phyloP scores from a whole-genome alignment of 2,329 filamentous ascomycete species.

The Aspergillus terreus region DNA sequence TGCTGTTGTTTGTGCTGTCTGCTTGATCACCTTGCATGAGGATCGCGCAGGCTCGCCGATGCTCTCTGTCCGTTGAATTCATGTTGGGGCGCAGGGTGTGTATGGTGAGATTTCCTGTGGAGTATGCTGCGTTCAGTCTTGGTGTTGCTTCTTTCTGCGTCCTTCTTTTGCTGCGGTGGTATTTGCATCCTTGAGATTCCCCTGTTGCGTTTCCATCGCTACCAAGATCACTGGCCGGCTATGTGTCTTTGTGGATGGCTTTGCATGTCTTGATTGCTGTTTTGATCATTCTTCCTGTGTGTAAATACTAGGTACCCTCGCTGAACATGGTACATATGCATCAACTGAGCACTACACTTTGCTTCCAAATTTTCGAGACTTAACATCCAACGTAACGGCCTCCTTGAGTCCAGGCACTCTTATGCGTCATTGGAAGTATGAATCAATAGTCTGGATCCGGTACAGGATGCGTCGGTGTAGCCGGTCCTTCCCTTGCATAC shows the following conservation, averaged over 20 bases:
- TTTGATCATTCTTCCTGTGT: not conserved
- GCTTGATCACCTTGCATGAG: not conserved
- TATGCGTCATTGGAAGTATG: too few relatives aligned
- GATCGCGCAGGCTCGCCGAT: conserved; percentile 16
- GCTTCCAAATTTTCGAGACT: too few relatives aligned
- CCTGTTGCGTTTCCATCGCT: conserved; percentile 8
- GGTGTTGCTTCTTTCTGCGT: not conserved
- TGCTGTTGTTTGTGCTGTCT: conserved; percentile 3
- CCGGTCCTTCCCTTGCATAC: too few relatives aligned
- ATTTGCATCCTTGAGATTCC: conserved; percentile 15
- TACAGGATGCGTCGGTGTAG: too few relatives aligned
- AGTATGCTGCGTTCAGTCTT: not conserved
- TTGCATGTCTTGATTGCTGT: conserved; percentile 3
- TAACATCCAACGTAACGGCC: too few relatives aligned
- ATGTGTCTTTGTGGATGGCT: not conserved
- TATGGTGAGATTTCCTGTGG: not conserved
- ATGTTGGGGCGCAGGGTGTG: not conserved
- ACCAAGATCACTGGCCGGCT: not conserved
- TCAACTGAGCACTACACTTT: too few relatives aligned
- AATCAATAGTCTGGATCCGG: too few relatives aligned
- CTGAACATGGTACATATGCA: not conserved
- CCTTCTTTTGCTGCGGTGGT: not conserved
- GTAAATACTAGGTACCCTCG: not conserved
- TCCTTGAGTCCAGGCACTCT: too few relatives aligned
- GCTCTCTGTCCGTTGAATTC: conserved; percentile 3